Conservation (phyloP, 2,329 filamentous ascomycete genomes). For the Aspergillus fischeri region DNA sequence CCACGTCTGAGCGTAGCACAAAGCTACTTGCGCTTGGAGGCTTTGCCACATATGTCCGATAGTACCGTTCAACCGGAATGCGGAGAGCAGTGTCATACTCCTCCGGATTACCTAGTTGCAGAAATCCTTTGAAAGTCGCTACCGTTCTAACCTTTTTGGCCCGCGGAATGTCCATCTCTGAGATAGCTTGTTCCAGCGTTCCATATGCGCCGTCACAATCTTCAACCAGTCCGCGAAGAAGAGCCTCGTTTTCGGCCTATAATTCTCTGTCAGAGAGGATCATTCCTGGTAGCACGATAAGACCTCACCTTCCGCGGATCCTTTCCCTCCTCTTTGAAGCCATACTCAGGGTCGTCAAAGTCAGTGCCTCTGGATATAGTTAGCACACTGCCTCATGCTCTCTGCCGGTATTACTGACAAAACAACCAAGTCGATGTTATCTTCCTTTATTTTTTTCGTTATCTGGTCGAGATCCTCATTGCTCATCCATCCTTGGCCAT, state of each 20-base stretch:
- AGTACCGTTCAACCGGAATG: slow-evolving; percentile 88
- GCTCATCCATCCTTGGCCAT: slow-evolving; percentile 71
- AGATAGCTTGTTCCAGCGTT: slow-evolving; percentile 81
- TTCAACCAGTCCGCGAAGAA: slow-evolving; percentile 62
- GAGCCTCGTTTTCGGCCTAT: slow-evolving; percentile 66
- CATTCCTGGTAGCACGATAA: not conserved
- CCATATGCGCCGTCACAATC: slow-evolving; percentile 70
- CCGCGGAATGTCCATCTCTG: slow-evolving; percentile 71
- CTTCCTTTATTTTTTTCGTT: slow-evolving; percentile 66
- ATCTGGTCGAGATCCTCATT: slow-evolving; percentile 68
- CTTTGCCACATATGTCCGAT: slow-evolving; percentile 73
- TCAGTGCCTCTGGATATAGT: slow-evolving; percentile 67
- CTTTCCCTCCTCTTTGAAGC: slow-evolving; percentile 90
- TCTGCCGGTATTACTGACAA: slow-evolving; percentile 53
- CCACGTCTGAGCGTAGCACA: slow-evolving; percentile 50
- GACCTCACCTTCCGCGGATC: slow-evolving; percentile 58
- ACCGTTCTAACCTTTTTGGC: slow-evolving; percentile 73
- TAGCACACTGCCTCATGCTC: slow-evolving; percentile 15
- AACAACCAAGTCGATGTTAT: slow-evolving; percentile 72
- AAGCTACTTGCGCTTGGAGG: slow-evolving; percentile 75
- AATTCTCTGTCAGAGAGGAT: slow-evolving; percentile 1
- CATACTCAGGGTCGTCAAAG: slow-evolving; percentile 86
- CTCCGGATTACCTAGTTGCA: slow-evolving; percentile 75
- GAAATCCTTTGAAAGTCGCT: slow-evolving; percentile 70
- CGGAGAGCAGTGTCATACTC: slow-evolving; percentile 69